These are phyloP conservation scores for Fraxinus anomala DNA, from an alignment of 257 asterid species.

Conservation along the genomic window DNA sequence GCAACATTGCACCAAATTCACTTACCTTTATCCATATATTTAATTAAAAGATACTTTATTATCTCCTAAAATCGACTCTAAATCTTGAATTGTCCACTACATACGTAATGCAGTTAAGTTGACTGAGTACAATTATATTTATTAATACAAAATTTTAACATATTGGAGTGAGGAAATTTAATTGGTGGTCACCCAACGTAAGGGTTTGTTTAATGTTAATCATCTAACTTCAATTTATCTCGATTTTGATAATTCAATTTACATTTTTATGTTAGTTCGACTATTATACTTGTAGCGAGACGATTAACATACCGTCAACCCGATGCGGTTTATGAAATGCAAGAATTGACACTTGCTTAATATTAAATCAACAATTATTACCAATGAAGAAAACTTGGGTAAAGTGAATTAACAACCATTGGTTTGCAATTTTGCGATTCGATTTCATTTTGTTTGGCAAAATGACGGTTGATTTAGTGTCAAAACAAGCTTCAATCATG, in stretches of 20 bases:
- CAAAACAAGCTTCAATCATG: not conserved
- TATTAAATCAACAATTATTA: not conserved
- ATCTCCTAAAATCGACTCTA: not conserved
- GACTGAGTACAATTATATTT: not conserved
- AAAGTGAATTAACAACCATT: not conserved
- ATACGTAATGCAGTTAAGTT: not conserved
- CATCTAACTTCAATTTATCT: not conserved
- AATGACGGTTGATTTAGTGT: not conserved
- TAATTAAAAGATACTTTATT: too few relatives aligned
- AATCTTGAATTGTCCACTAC: not conserved
- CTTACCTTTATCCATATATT: constrained; percentile 20
- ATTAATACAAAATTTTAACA: too few relatives aligned
- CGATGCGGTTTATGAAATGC: too few relatives aligned
- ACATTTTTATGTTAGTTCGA: too few relatives aligned
- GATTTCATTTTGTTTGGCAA: not conserved
- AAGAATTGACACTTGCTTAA: not conserved
- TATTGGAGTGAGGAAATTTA: too few relatives aligned
- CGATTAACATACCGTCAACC: too few relatives aligned
- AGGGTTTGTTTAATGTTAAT: not conserved
- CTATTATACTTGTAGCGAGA: not conserved
- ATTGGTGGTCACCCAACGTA: not conserved
- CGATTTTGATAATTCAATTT: too few relatives aligned
- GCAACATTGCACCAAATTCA: not conserved
- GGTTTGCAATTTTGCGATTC: not conserved
- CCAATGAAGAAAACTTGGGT: not conserved